Evolutionary conservation across 352 stramenopile species (phyloP).

Genomic region (Phytopythium helicoides): DNA sequence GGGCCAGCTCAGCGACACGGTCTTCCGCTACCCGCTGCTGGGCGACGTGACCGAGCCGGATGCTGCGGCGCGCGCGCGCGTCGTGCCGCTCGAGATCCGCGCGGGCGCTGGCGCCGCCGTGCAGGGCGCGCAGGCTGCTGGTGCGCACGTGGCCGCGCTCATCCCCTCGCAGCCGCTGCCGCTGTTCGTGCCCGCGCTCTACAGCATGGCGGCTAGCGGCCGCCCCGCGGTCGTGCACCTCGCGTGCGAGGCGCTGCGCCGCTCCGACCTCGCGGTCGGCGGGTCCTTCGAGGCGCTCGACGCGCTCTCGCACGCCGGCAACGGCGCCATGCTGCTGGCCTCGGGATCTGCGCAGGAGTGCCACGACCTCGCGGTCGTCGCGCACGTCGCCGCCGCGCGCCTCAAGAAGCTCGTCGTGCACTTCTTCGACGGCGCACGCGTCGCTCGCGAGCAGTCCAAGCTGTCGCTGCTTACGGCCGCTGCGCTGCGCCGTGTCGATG

Average conservation of each 20-base stretch:
- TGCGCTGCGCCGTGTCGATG: slow-evolving; percentile 48
- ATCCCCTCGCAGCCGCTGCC: slow-evolving; percentile 73
- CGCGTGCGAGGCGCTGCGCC: slow-evolving; percentile 47
- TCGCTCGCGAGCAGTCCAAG: slow-evolving; percentile 60
- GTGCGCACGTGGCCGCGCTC: slow-evolving; percentile 43
- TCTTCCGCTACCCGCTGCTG: slow-evolving; percentile 67
- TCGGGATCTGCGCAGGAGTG: slow-evolving; percentile 66
- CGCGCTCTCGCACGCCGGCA: slow-evolving; percentile 53
- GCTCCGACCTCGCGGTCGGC: slow-evolving; percentile 40
- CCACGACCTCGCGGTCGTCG: slow-evolving; percentile 76
- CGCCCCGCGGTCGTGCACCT: slow-evolving; percentile 60
- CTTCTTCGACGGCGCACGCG: slow-evolving; percentile 78
- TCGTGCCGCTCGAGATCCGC: slow-evolving; percentile 64
- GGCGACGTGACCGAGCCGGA: slow-evolving; percentile 14
- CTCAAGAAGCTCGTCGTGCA: slow-evolving; percentile 68
- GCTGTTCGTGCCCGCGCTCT: slow-evolving; percentile 72
- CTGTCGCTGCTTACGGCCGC: slow-evolving; percentile 49
- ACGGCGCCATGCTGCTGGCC: slow-evolving; percentile 61
- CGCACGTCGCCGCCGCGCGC: slow-evolving; percentile 60
- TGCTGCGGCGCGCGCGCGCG: slow-evolving; percentile 32
- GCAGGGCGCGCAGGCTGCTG: slow-evolving; percentile 54
- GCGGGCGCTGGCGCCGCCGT: slow-evolving; percentile 50
- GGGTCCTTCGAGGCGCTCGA: slow-evolving; percentile 63
- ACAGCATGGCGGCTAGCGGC: slow-evolving; percentile 36
- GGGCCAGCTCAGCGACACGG: slow-evolving; percentile 50